Evolutionary conservation across 345 rosid species (phyloP).

Genomic region (Gossypium bickii): DNA sequence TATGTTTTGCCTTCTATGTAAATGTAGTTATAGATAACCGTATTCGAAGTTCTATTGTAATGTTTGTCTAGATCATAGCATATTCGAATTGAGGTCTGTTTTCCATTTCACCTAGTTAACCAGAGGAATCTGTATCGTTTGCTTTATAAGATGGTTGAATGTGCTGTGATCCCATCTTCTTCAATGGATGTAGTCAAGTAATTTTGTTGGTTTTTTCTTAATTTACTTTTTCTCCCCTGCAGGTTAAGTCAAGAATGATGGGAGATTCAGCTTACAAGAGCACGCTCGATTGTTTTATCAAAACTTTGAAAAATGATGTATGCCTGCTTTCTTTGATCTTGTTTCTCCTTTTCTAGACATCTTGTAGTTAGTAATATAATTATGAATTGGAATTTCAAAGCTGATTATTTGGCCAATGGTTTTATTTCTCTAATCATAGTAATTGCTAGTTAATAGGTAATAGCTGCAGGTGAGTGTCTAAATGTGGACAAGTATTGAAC

Average conservation of each 20-base stretch:
- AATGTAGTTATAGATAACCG: not conserved
- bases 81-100: conserved; percentile 6
- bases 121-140: not conserved
- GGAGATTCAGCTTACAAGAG: conserved; percentile 89
- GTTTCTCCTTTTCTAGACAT: conserved; percentile 7
- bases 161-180: not conserved
- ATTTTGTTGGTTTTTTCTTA: conserved; percentile 5
- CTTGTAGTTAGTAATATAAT: not conserved
- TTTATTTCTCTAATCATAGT: not conserved
- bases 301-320: conserved; percentile 87
- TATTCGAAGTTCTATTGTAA: not conserved
- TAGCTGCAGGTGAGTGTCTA: not conserved
- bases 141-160: not conserved
- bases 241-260: conserved; percentile 99
- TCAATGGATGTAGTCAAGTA: not conserved
- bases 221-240: conserved; percentile 19
- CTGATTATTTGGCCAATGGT: not conserved
- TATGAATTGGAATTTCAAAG: not conserved
- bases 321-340: conserved; percentile 16
- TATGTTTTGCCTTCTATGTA: not conserved
- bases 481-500: conserved; percentile 5
- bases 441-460: not conserved
- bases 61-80: not conserved
- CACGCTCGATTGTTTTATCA: conserved; percentile 89
- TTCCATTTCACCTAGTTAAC: not conserved